These are phyloP conservation scores for Punica granatum DNA, from an alignment of 345 rosid species.

Conservation along the genomic window DNA sequence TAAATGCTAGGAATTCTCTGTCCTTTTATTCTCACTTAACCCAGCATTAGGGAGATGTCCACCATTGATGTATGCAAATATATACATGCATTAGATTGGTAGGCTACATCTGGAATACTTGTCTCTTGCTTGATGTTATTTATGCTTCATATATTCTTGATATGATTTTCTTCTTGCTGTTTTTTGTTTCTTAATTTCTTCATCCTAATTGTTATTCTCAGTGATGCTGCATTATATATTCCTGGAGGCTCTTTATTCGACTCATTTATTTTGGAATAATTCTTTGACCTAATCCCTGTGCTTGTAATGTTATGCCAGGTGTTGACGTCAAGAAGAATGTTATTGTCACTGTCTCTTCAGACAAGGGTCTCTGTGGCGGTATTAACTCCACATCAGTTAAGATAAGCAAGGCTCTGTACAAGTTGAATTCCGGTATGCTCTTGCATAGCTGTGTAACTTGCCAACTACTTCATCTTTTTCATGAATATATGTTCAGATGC, in stretches of 20 bases:
- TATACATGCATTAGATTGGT: background rate
- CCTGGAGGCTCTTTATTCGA: background rate
- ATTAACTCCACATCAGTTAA: constrained; percentile 90
- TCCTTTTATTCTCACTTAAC: background rate
- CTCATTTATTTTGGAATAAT: background rate
- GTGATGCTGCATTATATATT: background rate
- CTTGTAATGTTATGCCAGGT: constrained; percentile 28
- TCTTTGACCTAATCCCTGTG: background rate
- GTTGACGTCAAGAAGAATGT: constrained; percentile 93
- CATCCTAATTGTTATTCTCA: background rate
- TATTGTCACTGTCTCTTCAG: constrained; percentile 82
- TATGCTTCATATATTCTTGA: background rate
- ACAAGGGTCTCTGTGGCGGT: constrained; percentile 99
- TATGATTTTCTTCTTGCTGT: background rate
- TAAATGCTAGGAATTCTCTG: background rate
- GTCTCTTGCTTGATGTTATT: background rate
- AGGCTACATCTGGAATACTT: background rate
- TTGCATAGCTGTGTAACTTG: constrained; percentile 2
- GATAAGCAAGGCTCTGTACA: constrained; percentile 64
- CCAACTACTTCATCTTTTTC: background rate
- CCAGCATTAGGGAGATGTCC: background rate
- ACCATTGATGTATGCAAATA: background rate
- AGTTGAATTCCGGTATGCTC: constrained; percentile 58
- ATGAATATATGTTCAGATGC: background rate
- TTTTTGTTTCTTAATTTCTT: background rate